A percentile compares a stretch with the other conserved stretches of the same genome.
Conservation (phyloP, 352 stramenopile genomes). For the Peronospora belbahrii region DNA sequence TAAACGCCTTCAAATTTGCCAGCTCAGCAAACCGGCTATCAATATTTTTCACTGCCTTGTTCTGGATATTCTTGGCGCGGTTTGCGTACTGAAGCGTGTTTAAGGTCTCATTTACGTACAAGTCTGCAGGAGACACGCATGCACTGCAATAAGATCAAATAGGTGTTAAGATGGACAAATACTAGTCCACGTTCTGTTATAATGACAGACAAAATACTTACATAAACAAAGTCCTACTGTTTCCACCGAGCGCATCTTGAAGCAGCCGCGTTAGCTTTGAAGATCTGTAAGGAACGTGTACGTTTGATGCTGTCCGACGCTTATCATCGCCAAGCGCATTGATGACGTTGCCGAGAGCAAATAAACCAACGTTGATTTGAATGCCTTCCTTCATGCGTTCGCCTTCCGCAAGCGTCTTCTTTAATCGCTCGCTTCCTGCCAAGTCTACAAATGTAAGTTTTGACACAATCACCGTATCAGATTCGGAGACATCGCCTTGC, state of each 20-base stretch:
- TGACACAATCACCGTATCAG: conserved; percentile 42
- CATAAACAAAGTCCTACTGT: conserved; percentile 86
- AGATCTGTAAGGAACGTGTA: conserved; percentile 71
- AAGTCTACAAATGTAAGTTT: conserved; percentile 87
- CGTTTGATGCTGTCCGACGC: conserved; percentile 32
- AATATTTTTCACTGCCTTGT: conserved; percentile 87
- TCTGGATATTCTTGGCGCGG: conserved; percentile 84
- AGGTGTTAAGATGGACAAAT: neutral
- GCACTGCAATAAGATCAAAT: conserved; percentile 33
- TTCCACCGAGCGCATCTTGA: conserved; percentile 82
- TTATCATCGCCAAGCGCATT: conserved; percentile 78
- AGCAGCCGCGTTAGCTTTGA: conserved; percentile 78
- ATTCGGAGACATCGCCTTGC: conserved; percentile 5
- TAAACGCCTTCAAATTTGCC: conserved; percentile 56
- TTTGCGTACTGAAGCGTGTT: conserved; percentile 86
- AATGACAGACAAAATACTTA: conserved; percentile 20
- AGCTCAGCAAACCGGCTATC: conserved; percentile 73
- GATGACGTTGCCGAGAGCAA: conserved; percentile 84
- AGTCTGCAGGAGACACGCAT: conserved; percentile 71
- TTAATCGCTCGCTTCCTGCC: conserved; percentile 78
- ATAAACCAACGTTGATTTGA: conserved; percentile 81
- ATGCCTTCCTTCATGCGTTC: conserved; percentile 86
- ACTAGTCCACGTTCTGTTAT: neutral
- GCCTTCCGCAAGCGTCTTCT: conserved; percentile 77
- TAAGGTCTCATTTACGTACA: conserved; percentile 62